A percentile compares a stretch with the other conserved stretches of the same genome.
phyloP scores from a whole-genome alignment of 805 yeast species.

The Kodamaea fukazawae region DNA sequence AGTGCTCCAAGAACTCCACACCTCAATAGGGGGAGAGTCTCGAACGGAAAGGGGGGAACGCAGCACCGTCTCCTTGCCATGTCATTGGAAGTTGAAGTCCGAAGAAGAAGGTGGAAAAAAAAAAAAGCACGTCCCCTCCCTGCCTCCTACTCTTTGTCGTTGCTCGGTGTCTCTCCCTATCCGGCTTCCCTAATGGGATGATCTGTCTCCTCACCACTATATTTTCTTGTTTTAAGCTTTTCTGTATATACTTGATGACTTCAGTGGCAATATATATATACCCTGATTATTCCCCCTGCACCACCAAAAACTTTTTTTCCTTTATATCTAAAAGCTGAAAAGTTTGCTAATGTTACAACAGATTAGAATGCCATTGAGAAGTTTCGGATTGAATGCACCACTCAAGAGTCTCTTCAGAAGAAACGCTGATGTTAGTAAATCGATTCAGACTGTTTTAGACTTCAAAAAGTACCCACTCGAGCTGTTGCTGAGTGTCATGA shows the following conservation, averaged over 20 bases:
- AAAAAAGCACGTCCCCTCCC: slow-evolving; percentile 1
- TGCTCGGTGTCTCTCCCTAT: no score
- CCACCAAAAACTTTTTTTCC: no score
- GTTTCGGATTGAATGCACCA: slow-evolving; percentile 37
- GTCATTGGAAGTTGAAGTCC: slow-evolving; percentile 5
- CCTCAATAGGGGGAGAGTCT: not conserved
- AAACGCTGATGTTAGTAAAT: slow-evolving; percentile 25
- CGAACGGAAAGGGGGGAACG: no score
- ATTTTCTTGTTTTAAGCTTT: no score
- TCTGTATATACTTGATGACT: no score
- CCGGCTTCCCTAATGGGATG: no score
- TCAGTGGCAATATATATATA: no score
- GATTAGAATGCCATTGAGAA: slow-evolving; percentile 37
- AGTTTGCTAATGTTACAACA: no score
- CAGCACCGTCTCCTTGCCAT: not conserved
- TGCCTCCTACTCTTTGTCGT: slow-evolving; percentile 1
- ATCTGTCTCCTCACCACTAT: no score
- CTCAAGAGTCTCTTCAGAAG: slow-evolving; percentile 35
- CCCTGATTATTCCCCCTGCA: no score
- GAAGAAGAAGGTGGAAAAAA: no score
- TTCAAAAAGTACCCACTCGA: slow-evolving; percentile 50
- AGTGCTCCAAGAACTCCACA: slow-evolving; percentile 1
- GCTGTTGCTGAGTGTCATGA: slow-evolving; percentile 46
- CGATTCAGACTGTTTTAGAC: slow-evolving; percentile 49
- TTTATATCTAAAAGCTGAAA: no score